A percentile compares a stretch with the other conserved stretches of the same genome.
These are phyloP conservation scores for Buddleja alternifolia DNA, from an alignment of 257 asterid genomes.

Conservation along the genomic window DNA sequence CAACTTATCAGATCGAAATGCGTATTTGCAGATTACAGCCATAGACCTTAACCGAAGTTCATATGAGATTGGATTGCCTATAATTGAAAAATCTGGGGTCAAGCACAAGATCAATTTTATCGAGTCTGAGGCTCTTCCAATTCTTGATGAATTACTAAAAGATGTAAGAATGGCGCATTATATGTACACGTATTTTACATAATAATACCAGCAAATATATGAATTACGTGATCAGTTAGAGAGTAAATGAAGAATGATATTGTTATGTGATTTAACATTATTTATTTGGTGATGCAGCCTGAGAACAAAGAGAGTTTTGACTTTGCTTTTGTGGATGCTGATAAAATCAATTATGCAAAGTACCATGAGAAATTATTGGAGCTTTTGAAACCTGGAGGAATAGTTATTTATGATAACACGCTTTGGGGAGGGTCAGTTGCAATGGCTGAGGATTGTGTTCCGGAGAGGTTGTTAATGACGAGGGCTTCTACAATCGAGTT, in stretches of 20 bases:
- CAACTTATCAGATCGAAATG: neutral
- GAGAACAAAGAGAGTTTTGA: constrained; percentile 40
- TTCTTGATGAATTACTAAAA: constrained; percentile 46
- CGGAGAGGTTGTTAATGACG: neutral
- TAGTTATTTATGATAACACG: constrained; percentile 59
- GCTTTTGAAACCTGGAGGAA: constrained; percentile 52
- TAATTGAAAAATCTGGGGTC: constrained; percentile 53
- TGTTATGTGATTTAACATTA: neutral
- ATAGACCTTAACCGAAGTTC: constrained; percentile 46
- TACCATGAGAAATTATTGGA: constrained; percentile 57
- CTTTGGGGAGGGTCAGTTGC: constrained; percentile 56
- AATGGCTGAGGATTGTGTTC: constrained; percentile 33
- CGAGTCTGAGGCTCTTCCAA: constrained; percentile 57
- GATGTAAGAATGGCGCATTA: constrained; percentile 34
- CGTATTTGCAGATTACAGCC: constrained; percentile 48
- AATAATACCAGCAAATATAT: neutral
- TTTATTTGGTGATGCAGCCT: constrained; percentile 27
- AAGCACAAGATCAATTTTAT: constrained; percentile 54
- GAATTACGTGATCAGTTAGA: neutral
- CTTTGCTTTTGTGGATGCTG: constrained; percentile 68
- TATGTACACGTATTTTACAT: neutral
- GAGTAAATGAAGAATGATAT: no score
- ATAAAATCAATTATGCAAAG: constrained; percentile 39
- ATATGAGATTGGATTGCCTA: constrained; percentile 55
- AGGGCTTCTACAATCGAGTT: constrained; percentile 35